These are phyloP conservation scores for Rhizopogon rudus DNA, from an alignment of 768 basidiomycete genomes.

Conservation along the genomic window DNA sequence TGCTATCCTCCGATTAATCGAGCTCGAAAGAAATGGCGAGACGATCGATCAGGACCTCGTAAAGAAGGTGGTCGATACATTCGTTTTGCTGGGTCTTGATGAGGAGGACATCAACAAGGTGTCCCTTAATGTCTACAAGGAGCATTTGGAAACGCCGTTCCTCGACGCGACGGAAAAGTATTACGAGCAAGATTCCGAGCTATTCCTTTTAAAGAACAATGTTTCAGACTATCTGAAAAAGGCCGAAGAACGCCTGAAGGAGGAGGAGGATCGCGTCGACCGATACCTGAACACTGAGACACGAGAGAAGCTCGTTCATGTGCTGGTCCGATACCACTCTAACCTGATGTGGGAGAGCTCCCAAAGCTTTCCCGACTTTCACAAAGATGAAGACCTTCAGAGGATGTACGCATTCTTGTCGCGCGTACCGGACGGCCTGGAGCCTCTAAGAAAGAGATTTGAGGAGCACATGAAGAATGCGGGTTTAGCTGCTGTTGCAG, in stretches of 20 bases:
- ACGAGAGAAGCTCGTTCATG: slow-evolving; percentile 73
- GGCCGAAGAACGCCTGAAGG: slow-evolving; percentile 85
- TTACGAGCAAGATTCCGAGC: slow-evolving; percentile 88
- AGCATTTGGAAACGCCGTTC: slow-evolving; percentile 88
- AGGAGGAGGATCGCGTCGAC: slow-evolving; percentile 95
- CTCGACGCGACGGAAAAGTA: slow-evolving; percentile 84
- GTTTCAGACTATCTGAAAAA: slow-evolving; percentile 94
- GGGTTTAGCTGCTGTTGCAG: slow-evolving; percentile 77
- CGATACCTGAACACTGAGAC: slow-evolving; percentile 89
- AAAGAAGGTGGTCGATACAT: slow-evolving; percentile 92
- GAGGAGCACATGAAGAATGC: slow-evolving; percentile 93
- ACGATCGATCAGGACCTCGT: slow-evolving; percentile 88
- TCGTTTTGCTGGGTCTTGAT: slow-evolving; percentile 92
- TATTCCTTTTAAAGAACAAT: slow-evolving; percentile 82
- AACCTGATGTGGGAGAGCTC: slow-evolving; percentile 91
- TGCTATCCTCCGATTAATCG: slow-evolving; percentile 86
- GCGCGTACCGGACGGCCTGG: slow-evolving; percentile 87
- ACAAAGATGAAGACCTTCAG: slow-evolving; percentile 91
- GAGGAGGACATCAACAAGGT: slow-evolving; percentile 89
- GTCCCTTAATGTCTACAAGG: slow-evolving; percentile 89
- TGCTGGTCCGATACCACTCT: slow-evolving; percentile 84
- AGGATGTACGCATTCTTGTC: slow-evolving; percentile 90
- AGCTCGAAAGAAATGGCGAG: slow-evolving; percentile 91
- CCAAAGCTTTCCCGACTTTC: slow-evolving; percentile 82
- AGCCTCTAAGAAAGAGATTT: slow-evolving; percentile 87